Evolutionary conservation across 2,329 filamentous ascomycete genomes (phyloP), one percentile per base, ranked within the genome.

Genomic region (Gaeumannomyces tritici): DNA sequence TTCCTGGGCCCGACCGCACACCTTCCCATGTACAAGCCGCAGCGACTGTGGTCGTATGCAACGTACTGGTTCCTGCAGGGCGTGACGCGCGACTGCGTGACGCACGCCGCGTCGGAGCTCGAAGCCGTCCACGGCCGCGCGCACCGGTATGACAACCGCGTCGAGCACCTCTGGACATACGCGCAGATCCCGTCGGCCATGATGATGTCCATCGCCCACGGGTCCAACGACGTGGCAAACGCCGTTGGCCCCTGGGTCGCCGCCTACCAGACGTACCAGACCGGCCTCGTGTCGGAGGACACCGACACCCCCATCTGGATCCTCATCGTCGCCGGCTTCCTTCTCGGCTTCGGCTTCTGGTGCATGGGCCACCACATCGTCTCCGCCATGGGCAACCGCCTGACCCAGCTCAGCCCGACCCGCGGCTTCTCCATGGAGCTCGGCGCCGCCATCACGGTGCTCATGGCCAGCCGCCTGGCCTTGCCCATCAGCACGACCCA

Each of bases 141-240:
- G 11, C 71, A 73, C 47, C 70, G 70, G 7, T 80, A 79, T 65
- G 78, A 80, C 66, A 75, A 75, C 63, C 72, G 74, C 5, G 76
- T 79, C 18, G 79, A 80, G 67, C 77, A 81, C 68, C 70, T 78
- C 60, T 80, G 74, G 73, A 78, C 77, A 1, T 80, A 75, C 66
- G 73, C 71, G 57, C 76, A 78, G 67, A 73, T 78, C 13, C 69
- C 71, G 61, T 72, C 71, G 7, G 74, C 75, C 54, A 74, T 75
- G 65, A 73, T 75, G 66, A 47, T 47, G 55, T 76, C 74, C 26
- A 75, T 78, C 62, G 73, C 75, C 3, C 76, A 78, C 68, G 76
- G 76, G n/a, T 73, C 74, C 58, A 78, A 78, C 66, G 75, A 77
- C 63, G 74, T 77, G 5, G 72, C 74, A 55, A 78, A 77, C 64